A percentile compares a stretch with the other conserved stretches of the same genome.
phyloP scores from a whole-genome alignment of 768 basidiomycete genomes.

The Mycena alexandri region DNA sequence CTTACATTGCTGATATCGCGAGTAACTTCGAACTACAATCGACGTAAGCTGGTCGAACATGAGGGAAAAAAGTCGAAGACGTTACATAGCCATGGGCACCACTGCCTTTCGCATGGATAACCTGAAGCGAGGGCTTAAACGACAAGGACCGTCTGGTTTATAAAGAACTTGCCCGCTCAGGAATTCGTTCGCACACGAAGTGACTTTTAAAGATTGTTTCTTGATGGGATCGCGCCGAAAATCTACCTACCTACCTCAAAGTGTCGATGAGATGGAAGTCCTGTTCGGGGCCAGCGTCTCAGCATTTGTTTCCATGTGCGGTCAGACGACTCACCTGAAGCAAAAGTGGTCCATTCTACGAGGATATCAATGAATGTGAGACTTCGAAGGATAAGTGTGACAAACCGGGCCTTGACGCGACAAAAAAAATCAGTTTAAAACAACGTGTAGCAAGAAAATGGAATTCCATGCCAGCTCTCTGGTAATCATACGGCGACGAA shows the following conservation, averaged over 20 bases:
- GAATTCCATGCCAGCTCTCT: conserved; percentile 27
- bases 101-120: conserved; percentile 38
- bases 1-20: conserved; percentile 34
- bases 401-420: conserved; percentile 24
- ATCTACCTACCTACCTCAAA: background rate
- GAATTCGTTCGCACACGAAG: conserved; percentile 30
- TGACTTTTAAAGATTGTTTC: background rate
- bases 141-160: background rate
- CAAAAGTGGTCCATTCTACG: conserved; percentile 31
- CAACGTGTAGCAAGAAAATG: background rate
- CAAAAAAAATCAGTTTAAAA: background rate
- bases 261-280: conserved; percentile 35
- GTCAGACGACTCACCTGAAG: conserved; percentile 19
- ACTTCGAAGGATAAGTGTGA: background rate
- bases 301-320: background rate
- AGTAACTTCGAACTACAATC: conserved; percentile 34
- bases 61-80: background rate
- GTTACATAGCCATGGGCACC: conserved; percentile 36
- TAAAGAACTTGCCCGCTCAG: conserved; percentile 28
- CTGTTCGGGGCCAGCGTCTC: background rate
- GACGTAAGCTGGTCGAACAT: background rate
- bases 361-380: background rate
- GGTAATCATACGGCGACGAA: conserved; percentile 37
- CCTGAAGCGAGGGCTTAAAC: background rate
- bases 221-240: too few species aligned